Base-by-base conservation (phyloP, 2,329 filamentous ascomycete genomes). In the Aplosporella prunicola region DNA sequence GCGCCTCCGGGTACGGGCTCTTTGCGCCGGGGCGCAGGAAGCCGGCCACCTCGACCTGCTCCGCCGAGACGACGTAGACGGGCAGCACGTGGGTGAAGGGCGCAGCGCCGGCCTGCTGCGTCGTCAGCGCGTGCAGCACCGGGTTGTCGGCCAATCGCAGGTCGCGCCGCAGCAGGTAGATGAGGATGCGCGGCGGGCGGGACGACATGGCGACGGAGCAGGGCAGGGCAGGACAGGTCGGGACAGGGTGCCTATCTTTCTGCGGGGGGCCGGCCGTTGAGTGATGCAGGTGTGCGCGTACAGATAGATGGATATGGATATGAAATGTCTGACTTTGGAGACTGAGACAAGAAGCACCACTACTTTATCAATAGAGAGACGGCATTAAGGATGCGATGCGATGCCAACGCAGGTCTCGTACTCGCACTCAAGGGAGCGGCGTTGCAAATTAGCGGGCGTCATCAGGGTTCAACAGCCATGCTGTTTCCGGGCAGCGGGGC, bases 131-230 rank as follows among this genome's bases (percentile, higher is more conserved):
- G 51, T 84, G 68, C 14, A 89, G 69, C 27, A 87, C 68, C 0
- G 82, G 82, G 50, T 88, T 88, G 58, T 89, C 83, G 18, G 73
- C 67, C 17, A 82, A 66, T 43, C 84, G 78, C 14, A 87, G 66
- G 53, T 89, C 84, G 47, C 78, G 75, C 29, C 82, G 75, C 23
- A 88, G 58, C 15, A 88, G 56, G 51, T 86, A 87, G 39, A 89
- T 66, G 35, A 87, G 62, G 16, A 83, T 66, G 28, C 60, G 63
- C 5, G 47, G 58, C 8, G 45, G 23, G 5, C 26, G 5, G 9
- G 38, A 20, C 13, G 32, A 14, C 38, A 40, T 40, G 2, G 9
- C 18, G 13, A 8, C 18, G 30, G n/a, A 9, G 30, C 5, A 9
- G 25, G 5, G 25, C n/a, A n/a, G n/a, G n/a, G n/a, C n/a, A n/a